Percentiles rank a stretch among this genome's conserved stretches.
These are phyloP conservation scores for Calonectria honghensis DNA, from an alignment of 2,329 filamentous ascomycete species.

Conservation along the genomic window DNA sequence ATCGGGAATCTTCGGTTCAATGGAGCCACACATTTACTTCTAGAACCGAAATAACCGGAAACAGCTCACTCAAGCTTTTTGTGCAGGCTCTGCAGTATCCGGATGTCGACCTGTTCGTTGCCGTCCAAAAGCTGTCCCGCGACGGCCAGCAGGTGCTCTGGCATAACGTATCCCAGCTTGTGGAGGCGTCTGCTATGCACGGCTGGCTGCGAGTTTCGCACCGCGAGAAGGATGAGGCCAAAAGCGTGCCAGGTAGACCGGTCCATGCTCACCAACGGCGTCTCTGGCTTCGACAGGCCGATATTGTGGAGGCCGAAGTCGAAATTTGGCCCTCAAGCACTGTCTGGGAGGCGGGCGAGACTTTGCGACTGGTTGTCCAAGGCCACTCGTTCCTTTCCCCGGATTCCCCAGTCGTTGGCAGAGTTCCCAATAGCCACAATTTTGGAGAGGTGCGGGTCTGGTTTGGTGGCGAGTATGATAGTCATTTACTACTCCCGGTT, in stretches of 20 bases:
- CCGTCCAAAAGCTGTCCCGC: constrained; percentile 20
- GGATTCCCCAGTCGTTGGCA: constrained; percentile 26
- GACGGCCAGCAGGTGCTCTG: constrained; percentile 7
- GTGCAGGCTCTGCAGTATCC: constrained; percentile 23
- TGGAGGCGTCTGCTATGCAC: constrained; percentile 14
- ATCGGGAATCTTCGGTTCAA: background rate
- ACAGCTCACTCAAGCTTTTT: constrained; percentile 25
- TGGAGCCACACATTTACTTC: background rate
- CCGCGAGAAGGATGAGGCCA: constrained; percentile 13
- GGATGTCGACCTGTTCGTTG: constrained; percentile 21
- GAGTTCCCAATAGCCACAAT: constrained; percentile 30
- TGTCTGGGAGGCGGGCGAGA: constrained; percentile 35
- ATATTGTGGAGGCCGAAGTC: constrained; percentile 35
- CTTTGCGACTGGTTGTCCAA: constrained; percentile 30
- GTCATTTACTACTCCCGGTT: background rate
- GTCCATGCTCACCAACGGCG: constrained; percentile 14
- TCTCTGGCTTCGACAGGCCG: constrained; percentile 26
- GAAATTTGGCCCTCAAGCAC: constrained; percentile 38
- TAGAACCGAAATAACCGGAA: constrained; percentile 15
- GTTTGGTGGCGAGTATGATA: constrained; percentile 21
- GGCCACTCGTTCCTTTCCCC: constrained; percentile 28
- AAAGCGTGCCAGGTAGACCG: constrained; percentile 4
- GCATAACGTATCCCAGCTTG: constrained; percentile 16
- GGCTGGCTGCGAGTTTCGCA: constrained; percentile 29
- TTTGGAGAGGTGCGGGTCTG: constrained; percentile 35